Percentiles rank a stretch among this genome's conserved stretches.
Conservation (phyloP, 495 filamentous ascomycete genomes). For the Penicillium cinerascens region DNA sequence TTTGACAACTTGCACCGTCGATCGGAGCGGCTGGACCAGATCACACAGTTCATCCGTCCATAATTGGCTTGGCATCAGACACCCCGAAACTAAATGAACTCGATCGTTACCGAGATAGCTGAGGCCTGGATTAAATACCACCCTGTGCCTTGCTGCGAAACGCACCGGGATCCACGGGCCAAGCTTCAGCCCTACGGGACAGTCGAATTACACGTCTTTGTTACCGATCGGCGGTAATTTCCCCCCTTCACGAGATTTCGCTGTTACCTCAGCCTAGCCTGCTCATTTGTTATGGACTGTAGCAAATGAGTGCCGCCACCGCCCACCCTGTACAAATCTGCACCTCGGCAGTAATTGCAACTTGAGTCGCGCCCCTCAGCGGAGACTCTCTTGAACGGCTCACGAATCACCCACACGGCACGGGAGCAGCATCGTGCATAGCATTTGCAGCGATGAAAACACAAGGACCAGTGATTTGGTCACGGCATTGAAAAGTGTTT, state of each 20-base stretch:
- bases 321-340: background rate
- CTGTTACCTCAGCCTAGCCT: background rate
- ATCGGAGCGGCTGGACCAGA: background rate
- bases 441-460: background rate
- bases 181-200: slow-evolving; percentile 30
- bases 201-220: slow-evolving; percentile 4
- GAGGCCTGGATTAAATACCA: background rate
- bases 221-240: slow-evolving; percentile 1
- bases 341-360: background rate
- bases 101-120: background rate
- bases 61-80: background rate
- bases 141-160: background rate
- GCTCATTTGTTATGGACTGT: background rate
- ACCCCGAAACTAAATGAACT: background rate
- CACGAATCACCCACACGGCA: background rate
- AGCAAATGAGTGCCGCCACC: background rate
- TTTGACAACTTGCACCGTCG: background rate
- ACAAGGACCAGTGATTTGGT: no score
- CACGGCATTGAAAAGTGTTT: background rate
- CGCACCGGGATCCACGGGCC: slow-evolving; percentile 10
- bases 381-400: background rate
- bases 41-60: background rate
- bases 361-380: background rate
- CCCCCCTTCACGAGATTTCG: background rate
- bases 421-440: background rate